Conservation (phyloP, 805 yeast genomes). For the Pichia gijzeniarum region DNA sequence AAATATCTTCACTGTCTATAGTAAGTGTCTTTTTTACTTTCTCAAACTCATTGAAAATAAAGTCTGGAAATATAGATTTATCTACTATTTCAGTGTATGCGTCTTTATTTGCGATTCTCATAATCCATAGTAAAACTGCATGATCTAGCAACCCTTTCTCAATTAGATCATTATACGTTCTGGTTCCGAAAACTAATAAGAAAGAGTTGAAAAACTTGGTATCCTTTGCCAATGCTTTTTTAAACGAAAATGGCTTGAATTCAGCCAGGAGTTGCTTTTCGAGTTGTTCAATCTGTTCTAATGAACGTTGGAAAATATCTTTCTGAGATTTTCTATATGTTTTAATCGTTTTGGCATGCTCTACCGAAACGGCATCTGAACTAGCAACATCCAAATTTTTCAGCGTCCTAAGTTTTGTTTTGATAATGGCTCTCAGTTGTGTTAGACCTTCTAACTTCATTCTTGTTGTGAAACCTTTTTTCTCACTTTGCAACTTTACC, state of each 20-base stretch:
- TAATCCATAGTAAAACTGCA: constrained; percentile 54
- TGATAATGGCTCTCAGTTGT: constrained; percentile 45
- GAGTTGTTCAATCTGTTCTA: constrained; percentile 37
- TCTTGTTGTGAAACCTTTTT: constrained; percentile 37
- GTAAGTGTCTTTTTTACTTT: constrained; percentile 27
- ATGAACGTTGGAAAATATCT: constrained; percentile 36
- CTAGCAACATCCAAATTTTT: constrained; percentile 28
- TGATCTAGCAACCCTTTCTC: constrained; percentile 48
- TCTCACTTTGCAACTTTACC: constrained; percentile 45
- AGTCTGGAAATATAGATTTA: constrained; percentile 40
- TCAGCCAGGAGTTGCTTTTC: constrained; percentile 42
- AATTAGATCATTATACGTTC: constrained; percentile 45
- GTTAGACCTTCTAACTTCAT: constrained; percentile 56
- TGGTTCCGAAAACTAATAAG: constrained; percentile 49
- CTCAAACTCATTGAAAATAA: constrained; percentile 33
- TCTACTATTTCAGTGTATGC: constrained; percentile 28
- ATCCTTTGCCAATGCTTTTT: constrained; percentile 40
- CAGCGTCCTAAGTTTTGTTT: constrained; percentile 40
- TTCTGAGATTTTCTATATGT: constrained; percentile 46
- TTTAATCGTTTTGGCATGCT: constrained; percentile 32
- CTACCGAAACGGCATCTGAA: constrained; percentile 17
- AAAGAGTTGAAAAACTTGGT: constrained; percentile 36
- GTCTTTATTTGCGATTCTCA: constrained; percentile 46
- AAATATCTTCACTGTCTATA: constrained; percentile 46
- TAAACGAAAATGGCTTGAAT: constrained; percentile 50